phyloP scores from a whole-genome alignment of 2,329 filamentous ascomycete species.

The Beauveria caledonica region DNA sequence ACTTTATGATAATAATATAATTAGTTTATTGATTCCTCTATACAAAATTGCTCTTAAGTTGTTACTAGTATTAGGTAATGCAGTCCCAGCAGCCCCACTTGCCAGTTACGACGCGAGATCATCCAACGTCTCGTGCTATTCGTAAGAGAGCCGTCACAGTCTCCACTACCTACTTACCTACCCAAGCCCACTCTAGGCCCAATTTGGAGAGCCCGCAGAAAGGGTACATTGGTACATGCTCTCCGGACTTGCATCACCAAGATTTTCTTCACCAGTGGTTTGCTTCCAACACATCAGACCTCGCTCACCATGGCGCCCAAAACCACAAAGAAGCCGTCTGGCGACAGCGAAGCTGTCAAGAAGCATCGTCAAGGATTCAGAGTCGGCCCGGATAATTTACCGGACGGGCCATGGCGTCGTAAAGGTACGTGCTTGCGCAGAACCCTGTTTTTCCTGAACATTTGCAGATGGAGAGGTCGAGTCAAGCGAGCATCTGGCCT shows the following conservation, averaged over 20 bases:
- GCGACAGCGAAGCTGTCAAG: conserved; percentile 33
- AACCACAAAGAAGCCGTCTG: conserved; percentile 25
- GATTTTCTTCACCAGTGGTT: background rate
- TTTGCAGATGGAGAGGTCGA: background rate
- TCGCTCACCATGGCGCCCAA: conserved; percentile 24
- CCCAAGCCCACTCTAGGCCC: background rate
- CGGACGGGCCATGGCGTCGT: conserved; percentile 78
- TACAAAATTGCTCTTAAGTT: no score
- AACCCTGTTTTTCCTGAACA: background rate
- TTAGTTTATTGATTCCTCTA: no score
- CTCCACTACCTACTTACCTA: no score
- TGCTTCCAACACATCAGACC: background rate
- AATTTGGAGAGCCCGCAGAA: conserved; percentile 1
- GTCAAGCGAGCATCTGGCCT: background rate
- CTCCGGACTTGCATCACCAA: background rate
- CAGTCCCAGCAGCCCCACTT: no score
- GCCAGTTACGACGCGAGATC: no score
- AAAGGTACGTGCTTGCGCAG: conserved; percentile 43
- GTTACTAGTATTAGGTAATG: no score
- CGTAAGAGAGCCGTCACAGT: background rate
- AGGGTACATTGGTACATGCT: background rate
- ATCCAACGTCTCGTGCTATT: background rate
- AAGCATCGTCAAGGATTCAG: conserved; percentile 65
- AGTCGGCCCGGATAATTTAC: conserved; percentile 82
- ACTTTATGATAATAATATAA: no score